These are phyloP conservation scores for Lotmaria passim DNA, from an alignment of 208 protist genomes.

Conservation along the genomic window DNA sequence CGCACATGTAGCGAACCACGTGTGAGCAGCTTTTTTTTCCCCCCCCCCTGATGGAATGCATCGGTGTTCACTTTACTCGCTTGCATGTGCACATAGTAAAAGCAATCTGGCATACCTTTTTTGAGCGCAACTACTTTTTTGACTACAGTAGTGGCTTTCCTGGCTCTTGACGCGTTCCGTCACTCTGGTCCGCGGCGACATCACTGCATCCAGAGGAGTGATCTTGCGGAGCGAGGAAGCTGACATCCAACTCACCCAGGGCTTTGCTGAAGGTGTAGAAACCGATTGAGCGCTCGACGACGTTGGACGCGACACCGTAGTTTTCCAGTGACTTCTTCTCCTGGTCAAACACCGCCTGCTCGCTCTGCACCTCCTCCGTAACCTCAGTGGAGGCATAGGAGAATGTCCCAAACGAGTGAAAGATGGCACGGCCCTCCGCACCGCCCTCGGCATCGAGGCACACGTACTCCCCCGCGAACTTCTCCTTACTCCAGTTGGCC, in stretches of 20 bases:
- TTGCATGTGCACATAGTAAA: too few relatives aligned
- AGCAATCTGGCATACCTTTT: too few relatives aligned
- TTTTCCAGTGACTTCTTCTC: constrained; percentile 74
- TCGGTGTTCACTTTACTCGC: too few relatives aligned
- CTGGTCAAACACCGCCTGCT: constrained; percentile 37
- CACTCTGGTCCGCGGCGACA: neutral
- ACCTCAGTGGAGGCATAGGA: neutral
- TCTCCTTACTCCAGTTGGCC: constrained; percentile 41
- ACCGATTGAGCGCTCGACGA: constrained; percentile 31
- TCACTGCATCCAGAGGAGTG: neutral
- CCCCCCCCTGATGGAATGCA: too few relatives aligned
- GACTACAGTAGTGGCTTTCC: too few relatives aligned
- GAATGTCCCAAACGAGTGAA: constrained; percentile 19
- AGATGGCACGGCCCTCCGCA: constrained; percentile 19
- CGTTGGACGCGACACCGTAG: constrained; percentile 56
- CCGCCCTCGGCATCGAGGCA: neutral
- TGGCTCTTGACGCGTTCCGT: too few relatives aligned
- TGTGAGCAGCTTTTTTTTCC: too few relatives aligned
- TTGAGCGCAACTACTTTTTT: too few relatives aligned
- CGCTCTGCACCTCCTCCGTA: constrained; percentile 24
- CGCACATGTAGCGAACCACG: too few relatives aligned
- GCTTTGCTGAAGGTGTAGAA: constrained; percentile 54
- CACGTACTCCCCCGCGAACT: constrained; percentile 47
- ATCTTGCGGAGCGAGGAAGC: neutral
- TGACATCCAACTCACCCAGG: constrained; percentile 33